phyloP scores from a whole-genome alignment of 164 flowering plant genomes.

The Cinnamomum chago region DNA sequence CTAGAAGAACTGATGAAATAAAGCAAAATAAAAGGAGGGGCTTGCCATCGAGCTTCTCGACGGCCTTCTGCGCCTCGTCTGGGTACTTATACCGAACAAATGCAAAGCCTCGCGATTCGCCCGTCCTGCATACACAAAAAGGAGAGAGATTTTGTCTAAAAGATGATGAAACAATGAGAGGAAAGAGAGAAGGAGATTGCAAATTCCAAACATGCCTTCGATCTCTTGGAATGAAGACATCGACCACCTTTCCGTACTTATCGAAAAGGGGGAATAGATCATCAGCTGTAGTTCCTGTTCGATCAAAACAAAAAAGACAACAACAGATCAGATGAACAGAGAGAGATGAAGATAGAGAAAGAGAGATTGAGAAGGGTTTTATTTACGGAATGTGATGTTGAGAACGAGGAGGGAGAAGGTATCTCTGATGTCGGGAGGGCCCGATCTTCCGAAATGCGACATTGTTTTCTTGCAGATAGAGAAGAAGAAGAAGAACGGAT shows the following conservation, averaged over 20 bases:
- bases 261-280: slow-evolving; percentile 89
- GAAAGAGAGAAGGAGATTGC: neutral
- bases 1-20: too few relatives aligned
- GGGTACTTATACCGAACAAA: slow-evolving; percentile 73
- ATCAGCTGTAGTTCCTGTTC: slow-evolving; percentile 84
- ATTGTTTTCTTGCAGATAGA: slow-evolving; percentile 21
- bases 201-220: slow-evolving; percentile 35
- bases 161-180: too few relatives aligned
- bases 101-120: slow-evolving; percentile 78
- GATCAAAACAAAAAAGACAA: neutral
- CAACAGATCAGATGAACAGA: too few relatives aligned
- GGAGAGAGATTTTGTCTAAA: too few relatives aligned
- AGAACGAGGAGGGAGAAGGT: slow-evolving; percentile 97
- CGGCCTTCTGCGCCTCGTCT: slow-evolving; percentile 73
- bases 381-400: slow-evolving; percentile 92
- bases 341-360: neutral
- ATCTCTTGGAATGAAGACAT: slow-evolving; percentile 89
- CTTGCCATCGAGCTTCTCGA: slow-evolving; percentile 67
- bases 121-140: slow-evolving; percentile 40
- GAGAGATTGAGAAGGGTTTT: neutral
- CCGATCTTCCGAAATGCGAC: slow-evolving; percentile 98
- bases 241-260: slow-evolving; percentile 93
- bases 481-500: too few relatives aligned
- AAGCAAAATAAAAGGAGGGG: too few relatives aligned
- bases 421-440: slow-evolving; percentile 93